Evolutionary conservation across 73 alveolate species (phyloP).

Genomic region (Halteria grandinella): DNA sequence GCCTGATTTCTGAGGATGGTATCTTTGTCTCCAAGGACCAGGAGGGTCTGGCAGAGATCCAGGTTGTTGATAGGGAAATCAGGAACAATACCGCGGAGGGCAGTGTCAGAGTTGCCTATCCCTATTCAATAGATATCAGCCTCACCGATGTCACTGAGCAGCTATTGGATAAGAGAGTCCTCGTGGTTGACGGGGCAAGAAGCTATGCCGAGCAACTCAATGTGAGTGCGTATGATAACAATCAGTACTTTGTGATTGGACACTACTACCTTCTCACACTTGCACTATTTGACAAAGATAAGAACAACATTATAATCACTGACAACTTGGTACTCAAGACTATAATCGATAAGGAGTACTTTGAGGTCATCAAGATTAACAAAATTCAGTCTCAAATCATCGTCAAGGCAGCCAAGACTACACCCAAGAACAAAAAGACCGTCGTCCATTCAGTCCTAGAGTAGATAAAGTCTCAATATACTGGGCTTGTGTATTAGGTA

Average conservation of each 20-base stretch:
- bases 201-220: neutral
- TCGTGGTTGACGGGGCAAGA: neutral
- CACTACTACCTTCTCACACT: constrained; percentile 50
- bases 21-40: constrained; percentile 41
- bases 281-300: constrained; percentile 46
- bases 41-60: constrained; percentile 36
- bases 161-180: neutral
- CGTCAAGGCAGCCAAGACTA: constrained; percentile 8
- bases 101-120: constrained; percentile 59
- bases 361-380: constrained; percentile 19
- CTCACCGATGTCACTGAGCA: constrained; percentile 50
- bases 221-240: constrained; percentile 16
- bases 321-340: constrained; percentile 44
- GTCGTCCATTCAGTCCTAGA: constrained; percentile 6
- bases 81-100: constrained; percentile 65
- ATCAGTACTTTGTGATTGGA: constrained; percentile 55
- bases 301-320: constrained; percentile 51
- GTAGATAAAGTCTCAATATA: constrained; percentile 9
- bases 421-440: neutral
- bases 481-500: too few species aligned
- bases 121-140: constrained; percentile 54
- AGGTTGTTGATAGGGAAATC: constrained; percentile 56
- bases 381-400: constrained; percentile 22
- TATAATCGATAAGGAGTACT: neutral
- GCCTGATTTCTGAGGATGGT: constrained; percentile 49